Evolutionary conservation across 2,329 filamentous ascomycete species (phyloP).

Genomic region (Trichoderma afroharzianum): DNA sequence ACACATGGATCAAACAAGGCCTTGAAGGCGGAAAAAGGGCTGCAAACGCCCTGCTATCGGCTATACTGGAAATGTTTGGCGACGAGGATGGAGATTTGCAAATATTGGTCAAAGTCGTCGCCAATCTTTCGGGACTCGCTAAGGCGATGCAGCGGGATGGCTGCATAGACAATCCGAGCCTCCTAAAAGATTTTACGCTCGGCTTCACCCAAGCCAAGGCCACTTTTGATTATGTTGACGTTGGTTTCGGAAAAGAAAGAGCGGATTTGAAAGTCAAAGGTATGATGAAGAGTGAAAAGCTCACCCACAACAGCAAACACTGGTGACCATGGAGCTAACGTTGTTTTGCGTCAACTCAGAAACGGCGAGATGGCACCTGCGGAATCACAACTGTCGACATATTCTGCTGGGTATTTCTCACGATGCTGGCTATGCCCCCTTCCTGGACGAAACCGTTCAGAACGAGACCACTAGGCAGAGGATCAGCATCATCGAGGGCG

Average conservation of each 20-base stretch:
- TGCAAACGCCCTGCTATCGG: constrained; percentile 46
- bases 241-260: constrained; percentile 56
- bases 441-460: constrained; percentile 52
- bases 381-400: constrained; percentile 59
- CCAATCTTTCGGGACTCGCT: constrained; percentile 50
- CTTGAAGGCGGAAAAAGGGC: constrained; percentile 53
- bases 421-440: constrained; percentile 57
- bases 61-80: constrained; percentile 45
- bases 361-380: constrained; percentile 53
- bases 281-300: constrained; percentile 27
- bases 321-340: not conserved
- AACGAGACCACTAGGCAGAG: constrained; percentile 42
- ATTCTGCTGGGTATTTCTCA: constrained; percentile 60
- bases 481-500: constrained; percentile 53
- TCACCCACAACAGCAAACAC: not conserved
- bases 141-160: constrained; percentile 49
- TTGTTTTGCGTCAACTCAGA: constrained; percentile 34
- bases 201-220: constrained; percentile 59
- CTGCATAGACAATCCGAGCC: constrained; percentile 40
- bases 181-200: constrained; percentile 53
- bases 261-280: constrained; percentile 60
- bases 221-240: constrained; percentile 62
- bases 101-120: constrained; percentile 54
- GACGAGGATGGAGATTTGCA: constrained; percentile 46
- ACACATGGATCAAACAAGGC: constrained; percentile 51